Evolutionary conservation across 225 moss, liverwort and hornwort species (phyloP).

Genomic region (Straminergon stramineum): DNA sequence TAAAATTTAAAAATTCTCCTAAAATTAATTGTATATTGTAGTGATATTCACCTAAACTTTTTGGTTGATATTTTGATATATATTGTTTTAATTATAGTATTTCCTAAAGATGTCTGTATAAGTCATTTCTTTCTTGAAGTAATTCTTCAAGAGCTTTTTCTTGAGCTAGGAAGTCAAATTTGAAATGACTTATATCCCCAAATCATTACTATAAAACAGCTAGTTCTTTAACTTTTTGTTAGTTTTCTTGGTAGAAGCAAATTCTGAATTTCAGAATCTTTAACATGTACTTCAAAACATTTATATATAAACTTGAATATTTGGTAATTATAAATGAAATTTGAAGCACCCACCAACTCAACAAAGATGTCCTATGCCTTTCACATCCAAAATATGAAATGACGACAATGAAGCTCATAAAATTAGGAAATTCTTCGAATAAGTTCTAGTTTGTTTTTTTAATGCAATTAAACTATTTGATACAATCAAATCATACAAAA

Average conservation of each 20-base stretch:
- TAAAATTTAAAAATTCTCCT: background rate
- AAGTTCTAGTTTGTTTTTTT: too few species aligned
- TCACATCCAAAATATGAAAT: background rate
- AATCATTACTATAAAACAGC: background rate
- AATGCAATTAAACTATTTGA: too few species aligned
- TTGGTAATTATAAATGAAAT: background rate
- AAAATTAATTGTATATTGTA: background rate
- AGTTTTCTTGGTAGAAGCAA: background rate
- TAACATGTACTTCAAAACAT: background rate
- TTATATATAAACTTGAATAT: background rate
- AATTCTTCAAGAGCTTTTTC: background rate
- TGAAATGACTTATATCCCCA: background rate
- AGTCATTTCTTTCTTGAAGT: background rate
- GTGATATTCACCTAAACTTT: background rate
- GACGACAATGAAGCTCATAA: background rate
- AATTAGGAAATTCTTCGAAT: too few species aligned
- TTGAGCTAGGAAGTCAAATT: background rate
- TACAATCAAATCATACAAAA: too few species aligned
- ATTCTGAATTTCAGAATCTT: background rate
- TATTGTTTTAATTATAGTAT: background rate
- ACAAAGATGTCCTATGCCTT: background rate
- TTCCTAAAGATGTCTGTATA: background rate
- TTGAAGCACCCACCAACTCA: background rate
- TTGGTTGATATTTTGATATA: background rate
- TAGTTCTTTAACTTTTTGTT: background rate